Evolutionary conservation across 768 basidiomycete species (phyloP).

Genomic region (Agaricus subrufescens): DNA sequence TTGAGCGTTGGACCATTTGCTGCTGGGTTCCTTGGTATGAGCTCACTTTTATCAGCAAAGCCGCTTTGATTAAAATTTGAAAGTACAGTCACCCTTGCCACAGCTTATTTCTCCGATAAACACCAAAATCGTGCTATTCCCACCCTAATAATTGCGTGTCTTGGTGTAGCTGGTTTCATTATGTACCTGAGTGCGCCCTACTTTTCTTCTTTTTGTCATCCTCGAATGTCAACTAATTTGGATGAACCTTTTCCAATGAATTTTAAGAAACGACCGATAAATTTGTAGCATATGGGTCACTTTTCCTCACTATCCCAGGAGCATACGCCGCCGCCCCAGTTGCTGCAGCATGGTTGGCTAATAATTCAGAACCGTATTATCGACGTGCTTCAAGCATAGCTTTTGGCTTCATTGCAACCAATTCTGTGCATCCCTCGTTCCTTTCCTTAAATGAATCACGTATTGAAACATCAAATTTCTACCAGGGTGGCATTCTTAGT

Average conservation of each 20-base stretch:
- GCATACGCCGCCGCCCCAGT: slow-evolving; percentile 26
- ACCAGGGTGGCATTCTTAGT: slow-evolving; percentile 33
- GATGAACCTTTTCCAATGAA: not conserved
- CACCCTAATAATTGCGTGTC: too few relatives aligned
- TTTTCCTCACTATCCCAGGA: slow-evolving; percentile 31
- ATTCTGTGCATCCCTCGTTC: slow-evolving; percentile 19
- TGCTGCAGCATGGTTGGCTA: slow-evolving; percentile 30
- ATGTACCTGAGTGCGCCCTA: slow-evolving; percentile 21
- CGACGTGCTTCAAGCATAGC: slow-evolving; percentile 32
- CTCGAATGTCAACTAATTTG: not conserved
- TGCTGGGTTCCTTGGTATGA: slow-evolving; percentile 30
- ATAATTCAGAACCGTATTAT: slow-evolving; percentile 33
- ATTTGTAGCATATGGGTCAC: slow-evolving; percentile 25
- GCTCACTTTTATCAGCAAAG: too few relatives aligned
- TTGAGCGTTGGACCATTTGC: slow-evolving; percentile 36
- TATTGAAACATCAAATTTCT: not conserved
- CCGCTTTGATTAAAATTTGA: too few relatives aligned
- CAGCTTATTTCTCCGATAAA: too few relatives aligned
- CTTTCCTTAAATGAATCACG: not conserved
- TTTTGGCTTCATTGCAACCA: slow-evolving; percentile 29
- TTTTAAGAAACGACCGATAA: slow-evolving; percentile 21
- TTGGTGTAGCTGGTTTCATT: slow-evolving; percentile 18
- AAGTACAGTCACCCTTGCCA: too few relatives aligned
- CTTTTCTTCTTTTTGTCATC: not conserved
- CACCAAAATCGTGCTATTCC: too few relatives aligned